Conservation (phyloP, 2,329 filamentous ascomycete genomes). For the Metarhizium album region DNA sequence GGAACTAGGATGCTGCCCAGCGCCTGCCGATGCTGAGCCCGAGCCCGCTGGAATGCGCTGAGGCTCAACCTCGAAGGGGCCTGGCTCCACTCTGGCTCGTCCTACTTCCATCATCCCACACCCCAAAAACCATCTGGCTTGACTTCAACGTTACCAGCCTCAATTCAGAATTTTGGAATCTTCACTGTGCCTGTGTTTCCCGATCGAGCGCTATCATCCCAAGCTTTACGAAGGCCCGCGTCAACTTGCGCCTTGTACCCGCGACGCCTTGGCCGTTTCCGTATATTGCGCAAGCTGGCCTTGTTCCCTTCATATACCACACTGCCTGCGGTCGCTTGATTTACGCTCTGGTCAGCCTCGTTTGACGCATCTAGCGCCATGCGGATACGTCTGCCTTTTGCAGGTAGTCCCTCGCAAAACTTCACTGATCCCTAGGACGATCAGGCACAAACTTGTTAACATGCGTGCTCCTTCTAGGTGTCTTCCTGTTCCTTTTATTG, state of each 20-base stretch:
- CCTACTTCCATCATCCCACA: too few relatives aligned
- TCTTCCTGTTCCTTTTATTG: conserved; percentile 60
- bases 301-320: not conserved
- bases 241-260: too few relatives aligned
- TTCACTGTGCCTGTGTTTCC: not conserved
- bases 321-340: not conserved
- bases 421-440: not conserved
- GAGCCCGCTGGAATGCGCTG: too few relatives aligned
- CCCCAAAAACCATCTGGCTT: too few relatives aligned
- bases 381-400: conserved; percentile 5
- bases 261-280: too few relatives aligned
- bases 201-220: not conserved
- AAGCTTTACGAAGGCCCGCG: not conserved
- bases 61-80: too few relatives aligned
- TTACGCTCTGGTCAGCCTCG: not conserved
- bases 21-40: too few relatives aligned
- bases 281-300: not conserved
- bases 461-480: conserved; percentile 35
- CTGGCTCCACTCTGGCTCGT: too few relatives aligned
- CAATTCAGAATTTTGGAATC: not conserved
- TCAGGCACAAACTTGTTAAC: not conserved
- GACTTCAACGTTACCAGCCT: not conserved
- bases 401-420: not conserved
- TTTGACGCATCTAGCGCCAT: not conserved
- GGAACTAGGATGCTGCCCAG: too few relatives aligned